Conservation (phyloP, 2,329 filamentous ascomycete genomes). For the Pseudopyrenochaeta lycopersici region DNA sequence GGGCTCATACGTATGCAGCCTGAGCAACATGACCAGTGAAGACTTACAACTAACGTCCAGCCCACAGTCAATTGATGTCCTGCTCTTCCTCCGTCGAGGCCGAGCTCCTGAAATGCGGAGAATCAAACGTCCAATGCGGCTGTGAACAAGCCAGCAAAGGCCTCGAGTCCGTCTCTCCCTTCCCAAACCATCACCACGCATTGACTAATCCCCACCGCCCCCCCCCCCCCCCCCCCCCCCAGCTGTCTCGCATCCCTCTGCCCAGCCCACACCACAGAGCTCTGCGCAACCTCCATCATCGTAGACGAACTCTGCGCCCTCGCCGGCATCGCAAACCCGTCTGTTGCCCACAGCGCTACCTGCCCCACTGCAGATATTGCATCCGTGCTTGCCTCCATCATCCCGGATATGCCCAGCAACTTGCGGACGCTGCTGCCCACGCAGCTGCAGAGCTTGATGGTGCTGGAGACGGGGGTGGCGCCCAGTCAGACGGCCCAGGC, state of each 20-base stretch:
- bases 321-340: neutral
- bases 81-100: slow-evolving; percentile 18
- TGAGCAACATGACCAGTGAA: neutral
- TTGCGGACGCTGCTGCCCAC: neutral
- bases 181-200: neutral
- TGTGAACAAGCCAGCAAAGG: slow-evolving; percentile 18
- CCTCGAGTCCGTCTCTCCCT: slow-evolving; percentile 12
- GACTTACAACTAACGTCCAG: neutral
- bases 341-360: neutral
- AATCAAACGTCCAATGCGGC: slow-evolving; percentile 16
- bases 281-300: neutral
- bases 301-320: neutral
- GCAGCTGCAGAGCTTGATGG: slow-evolving; percentile 1
- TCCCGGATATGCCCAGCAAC: neutral
- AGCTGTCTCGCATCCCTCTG: slow-evolving; percentile 20
- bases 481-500: slow-evolving; percentile 2
- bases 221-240: neutral
- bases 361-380: neutral
- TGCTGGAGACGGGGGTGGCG: neutral
- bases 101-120: slow-evolving; percentile 16
- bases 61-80: slow-evolving; percentile 17
- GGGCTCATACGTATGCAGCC: slow-evolving; percentile 11
- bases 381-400: neutral
- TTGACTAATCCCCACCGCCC: neutral
- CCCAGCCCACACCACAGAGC: neutral